Evolutionary conservation across 306 rosid genomes (phyloP).

Genomic region (Spatholobus suberectus): DNA sequence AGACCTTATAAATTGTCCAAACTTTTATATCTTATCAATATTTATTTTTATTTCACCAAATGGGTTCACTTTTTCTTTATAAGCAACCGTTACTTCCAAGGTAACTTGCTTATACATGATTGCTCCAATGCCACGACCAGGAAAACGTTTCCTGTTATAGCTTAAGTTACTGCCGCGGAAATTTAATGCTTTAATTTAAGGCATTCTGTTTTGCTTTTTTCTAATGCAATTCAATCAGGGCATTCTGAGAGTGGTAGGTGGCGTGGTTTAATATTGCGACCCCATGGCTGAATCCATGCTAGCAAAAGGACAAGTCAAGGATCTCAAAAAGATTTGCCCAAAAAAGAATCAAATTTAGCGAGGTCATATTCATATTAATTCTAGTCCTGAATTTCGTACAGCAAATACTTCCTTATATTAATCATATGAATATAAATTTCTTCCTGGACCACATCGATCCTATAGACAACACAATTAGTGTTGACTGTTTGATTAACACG

Average conservation of each 20-base stretch:
- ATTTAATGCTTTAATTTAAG: not conserved
- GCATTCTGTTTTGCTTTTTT: not conserved
- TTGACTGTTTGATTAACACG: slow-evolving; percentile 24
- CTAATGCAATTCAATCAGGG: not conserved
- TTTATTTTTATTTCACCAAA: too few species aligned
- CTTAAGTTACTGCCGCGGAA: not conserved
- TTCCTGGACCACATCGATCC: slow-evolving; percentile 6
- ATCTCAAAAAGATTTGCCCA: slow-evolving; percentile 11
- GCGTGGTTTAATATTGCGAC: not conserved
- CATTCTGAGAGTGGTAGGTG: slow-evolving; percentile 44
- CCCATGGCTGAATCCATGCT: slow-evolving; percentile 11
- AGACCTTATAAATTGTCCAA: too few species aligned
- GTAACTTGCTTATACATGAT: too few species aligned
- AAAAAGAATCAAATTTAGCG: slow-evolving; percentile 21
- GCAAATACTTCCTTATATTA: slow-evolving; percentile 22
- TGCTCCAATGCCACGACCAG: too few species aligned
- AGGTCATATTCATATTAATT: slow-evolving; percentile 5
- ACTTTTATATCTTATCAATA: too few species aligned
- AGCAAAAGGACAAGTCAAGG: slow-evolving; percentile 32
- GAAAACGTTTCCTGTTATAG: not conserved
- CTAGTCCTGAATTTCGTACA: not conserved
- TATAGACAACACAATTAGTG: slow-evolving; percentile 27
- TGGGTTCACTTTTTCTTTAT: too few species aligned
- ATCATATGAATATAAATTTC: not conserved
- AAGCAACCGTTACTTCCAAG: too few species aligned